Conservation (phyloP, 176 grass and related monocot species). For the Elaeis guineensis region DNA sequence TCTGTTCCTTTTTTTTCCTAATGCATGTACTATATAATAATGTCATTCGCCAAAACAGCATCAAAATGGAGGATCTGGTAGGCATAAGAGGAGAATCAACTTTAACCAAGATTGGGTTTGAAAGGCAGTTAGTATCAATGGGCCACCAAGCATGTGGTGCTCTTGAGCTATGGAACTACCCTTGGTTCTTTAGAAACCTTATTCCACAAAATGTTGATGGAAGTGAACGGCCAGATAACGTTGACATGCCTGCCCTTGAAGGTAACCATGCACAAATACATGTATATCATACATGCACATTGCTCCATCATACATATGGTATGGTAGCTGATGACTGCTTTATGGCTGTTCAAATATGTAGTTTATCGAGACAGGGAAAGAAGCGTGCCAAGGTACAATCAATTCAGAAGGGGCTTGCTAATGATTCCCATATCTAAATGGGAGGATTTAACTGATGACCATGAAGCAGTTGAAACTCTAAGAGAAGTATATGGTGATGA, state of each 20-base stretch:
- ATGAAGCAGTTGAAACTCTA: conserved; percentile 32
- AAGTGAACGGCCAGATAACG: conserved; percentile 39
- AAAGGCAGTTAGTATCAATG: conserved; percentile 48
- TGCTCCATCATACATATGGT: conserved; percentile 2
- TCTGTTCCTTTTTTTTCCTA: too few species aligned
- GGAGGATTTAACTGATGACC: conserved; percentile 50
- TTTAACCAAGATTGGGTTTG: conserved; percentile 39
- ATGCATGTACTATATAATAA: too few species aligned
- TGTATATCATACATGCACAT: conserved; percentile 11
- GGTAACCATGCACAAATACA: conserved; percentile 28
- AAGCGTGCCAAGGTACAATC: conserved; percentile 45
- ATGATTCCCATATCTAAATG: conserved; percentile 42
- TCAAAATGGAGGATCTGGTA: conserved; percentile 36
- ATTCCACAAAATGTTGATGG: conserved; percentile 51
- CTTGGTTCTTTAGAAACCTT: conserved; percentile 42
- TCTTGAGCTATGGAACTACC: conserved; percentile 66
- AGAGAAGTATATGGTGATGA: conserved; percentile 45
- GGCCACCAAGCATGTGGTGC: conserved; percentile 59
- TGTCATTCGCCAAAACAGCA: not conserved
- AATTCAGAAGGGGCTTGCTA: conserved; percentile 33
- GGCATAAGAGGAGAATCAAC: conserved; percentile 38
- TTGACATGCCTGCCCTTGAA: conserved; percentile 51
- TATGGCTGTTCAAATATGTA: not conserved
- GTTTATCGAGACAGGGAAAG: conserved; percentile 56
- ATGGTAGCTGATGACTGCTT: too few species aligned